These are phyloP conservation scores for Pichia sp. DNA, from an alignment of 1,139 yeast genomes.

Conservation along the genomic window DNA sequence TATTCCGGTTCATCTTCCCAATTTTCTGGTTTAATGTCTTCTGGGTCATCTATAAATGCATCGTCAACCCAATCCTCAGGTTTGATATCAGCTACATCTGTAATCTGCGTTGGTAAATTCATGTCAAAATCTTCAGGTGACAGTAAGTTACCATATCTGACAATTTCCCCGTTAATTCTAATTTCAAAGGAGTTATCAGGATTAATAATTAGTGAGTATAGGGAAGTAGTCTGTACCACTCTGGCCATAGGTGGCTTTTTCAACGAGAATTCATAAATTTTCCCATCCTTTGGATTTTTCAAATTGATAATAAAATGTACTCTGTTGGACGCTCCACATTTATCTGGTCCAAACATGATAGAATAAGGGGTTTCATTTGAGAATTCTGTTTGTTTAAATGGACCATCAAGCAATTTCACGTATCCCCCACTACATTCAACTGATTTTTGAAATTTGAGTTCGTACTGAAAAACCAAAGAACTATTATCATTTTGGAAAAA, in stretches of 20 bases:
- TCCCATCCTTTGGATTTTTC: slow-evolving; percentile 45
- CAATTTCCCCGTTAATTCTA: slow-evolving; percentile 72
- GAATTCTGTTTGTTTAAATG: slow-evolving; percentile 35
- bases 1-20: slow-evolving; percentile 58
- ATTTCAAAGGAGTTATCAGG: slow-evolving; percentile 65
- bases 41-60: slow-evolving; percentile 55
- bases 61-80: slow-evolving; percentile 81
- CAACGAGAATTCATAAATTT: slow-evolving; percentile 61
- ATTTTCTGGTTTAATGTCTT: slow-evolving; percentile 61
- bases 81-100: slow-evolving; percentile 53
- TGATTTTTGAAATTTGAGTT: slow-evolving; percentile 73
- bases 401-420: slow-evolving; percentile 48
- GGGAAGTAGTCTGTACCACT: slow-evolving; percentile 45
- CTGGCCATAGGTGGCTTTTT: slow-evolving; percentile 60
- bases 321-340: slow-evolving; percentile 73
- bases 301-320: slow-evolving; percentile 69
- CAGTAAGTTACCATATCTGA: slow-evolving; percentile 58
- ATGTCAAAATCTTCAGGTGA: slow-evolving; percentile 44
- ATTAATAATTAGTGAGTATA: slow-evolving; percentile 69
- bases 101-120: slow-evolving; percentile 53
- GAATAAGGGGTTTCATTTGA: slow-evolving; percentile 64
- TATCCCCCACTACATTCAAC: slow-evolving; percentile 86
- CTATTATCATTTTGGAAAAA: slow-evolving; percentile 48
- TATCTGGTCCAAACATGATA: slow-evolving; percentile 93
- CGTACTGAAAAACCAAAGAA: slow-evolving; percentile 80